phyloP scores from a whole-genome alignment of 108 stramenopile species.

The Schizochytrium sp. region DNA sequence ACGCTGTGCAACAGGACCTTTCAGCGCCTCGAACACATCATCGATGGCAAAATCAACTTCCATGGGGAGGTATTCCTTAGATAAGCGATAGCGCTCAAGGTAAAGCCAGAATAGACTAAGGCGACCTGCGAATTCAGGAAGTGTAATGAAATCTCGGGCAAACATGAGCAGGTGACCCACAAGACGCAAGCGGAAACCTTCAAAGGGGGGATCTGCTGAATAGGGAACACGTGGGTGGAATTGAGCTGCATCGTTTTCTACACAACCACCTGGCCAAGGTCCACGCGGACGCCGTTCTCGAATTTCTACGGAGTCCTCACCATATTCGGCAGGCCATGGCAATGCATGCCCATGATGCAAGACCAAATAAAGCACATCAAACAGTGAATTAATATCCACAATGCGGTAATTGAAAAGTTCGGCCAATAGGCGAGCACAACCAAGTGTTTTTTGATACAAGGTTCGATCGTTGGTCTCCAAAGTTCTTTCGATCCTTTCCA shows the following conservation, averaged over 20 bases:
- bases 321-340: not conserved
- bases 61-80: slow-evolving; percentile 35
- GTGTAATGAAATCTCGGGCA: slow-evolving; percentile 8
- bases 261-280: slow-evolving; percentile 21
- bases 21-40: not conserved
- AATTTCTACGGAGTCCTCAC: not conserved
- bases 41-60: slow-evolving; percentile 22
- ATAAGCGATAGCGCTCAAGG: slow-evolving; percentile 7
- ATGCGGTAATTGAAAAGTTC: slow-evolving; percentile 52
- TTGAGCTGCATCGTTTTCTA: slow-evolving; percentile 9
- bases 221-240: slow-evolving; percentile 31
- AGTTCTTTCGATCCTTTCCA: not conserved
- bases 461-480: slow-evolving; percentile 30
- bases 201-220: slow-evolving; percentile 37
- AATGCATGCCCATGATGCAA: not conserved
- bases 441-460: not conserved
- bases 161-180: not conserved
- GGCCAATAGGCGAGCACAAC: slow-evolving; percentile 24
- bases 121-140: not conserved
- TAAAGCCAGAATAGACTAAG: slow-evolving; percentile 25
- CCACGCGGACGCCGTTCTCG: slow-evolving; percentile 40
- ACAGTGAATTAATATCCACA: slow-evolving; percentile 10
- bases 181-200: slow-evolving; percentile 7
- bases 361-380: slow-evolving; percentile 14
- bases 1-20: not conserved